A percentile compares a stretch with the other conserved stretches of the same genome.
phyloP scores from a whole-genome alignment of 2,329 filamentous ascomycete species.

The Uncinocarpus reesii region DNA sequence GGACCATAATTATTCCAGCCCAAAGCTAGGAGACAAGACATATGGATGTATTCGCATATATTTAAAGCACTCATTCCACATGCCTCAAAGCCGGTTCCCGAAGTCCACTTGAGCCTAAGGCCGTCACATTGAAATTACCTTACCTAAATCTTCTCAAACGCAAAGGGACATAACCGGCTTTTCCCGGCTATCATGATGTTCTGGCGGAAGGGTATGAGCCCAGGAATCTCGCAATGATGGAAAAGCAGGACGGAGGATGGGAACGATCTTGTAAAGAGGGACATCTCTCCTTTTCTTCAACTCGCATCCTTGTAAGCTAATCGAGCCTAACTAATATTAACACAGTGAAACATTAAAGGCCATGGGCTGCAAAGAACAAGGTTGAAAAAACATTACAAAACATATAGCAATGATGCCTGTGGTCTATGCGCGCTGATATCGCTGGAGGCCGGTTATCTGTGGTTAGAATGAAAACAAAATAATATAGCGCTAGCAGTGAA shows the following conservation, averaged over 20 bases:
- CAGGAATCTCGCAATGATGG: no score
- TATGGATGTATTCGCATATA: no score
- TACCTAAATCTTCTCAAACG: no score
- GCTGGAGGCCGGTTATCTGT: neutral
- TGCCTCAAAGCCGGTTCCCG: no score
- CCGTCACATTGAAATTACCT: no score
- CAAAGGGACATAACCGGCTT: no score
- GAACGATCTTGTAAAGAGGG: neutral
- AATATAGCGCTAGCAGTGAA: neutral
- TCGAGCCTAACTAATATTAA: neutral
- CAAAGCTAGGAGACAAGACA: no score
- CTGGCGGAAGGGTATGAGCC: no score
- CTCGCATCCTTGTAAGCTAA: neutral
- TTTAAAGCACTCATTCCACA: no score
- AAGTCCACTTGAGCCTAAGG: no score
- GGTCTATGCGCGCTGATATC: slow-evolving; percentile 10
- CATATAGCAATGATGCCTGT: neutral
- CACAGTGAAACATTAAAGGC: neutral
- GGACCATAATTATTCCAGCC: no score
- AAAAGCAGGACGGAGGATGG: neutral
- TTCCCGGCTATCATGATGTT: no score
- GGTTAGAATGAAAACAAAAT: neutral
- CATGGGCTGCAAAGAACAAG: neutral
- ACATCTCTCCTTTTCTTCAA: slow-evolving; percentile 1
- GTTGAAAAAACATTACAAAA: neutral